These are phyloP conservation scores for Fusarium denticulatum DNA, from an alignment of 2,329 filamentous ascomycete species.

Conservation along the genomic window DNA sequence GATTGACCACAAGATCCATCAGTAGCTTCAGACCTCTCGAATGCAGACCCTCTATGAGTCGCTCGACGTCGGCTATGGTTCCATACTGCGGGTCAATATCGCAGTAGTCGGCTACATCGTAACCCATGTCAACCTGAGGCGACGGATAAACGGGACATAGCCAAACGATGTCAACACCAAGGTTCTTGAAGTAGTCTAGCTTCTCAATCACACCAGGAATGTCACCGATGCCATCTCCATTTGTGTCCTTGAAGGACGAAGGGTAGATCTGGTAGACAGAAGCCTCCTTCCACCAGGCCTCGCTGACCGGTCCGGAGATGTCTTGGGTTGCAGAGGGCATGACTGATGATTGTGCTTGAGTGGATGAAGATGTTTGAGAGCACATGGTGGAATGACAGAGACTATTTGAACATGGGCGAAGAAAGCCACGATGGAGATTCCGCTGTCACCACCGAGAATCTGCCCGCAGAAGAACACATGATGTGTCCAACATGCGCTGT, in stretches of 20 bases:
- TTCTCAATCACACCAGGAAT: constrained; percentile 69
- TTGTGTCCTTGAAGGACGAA: constrained; percentile 64
- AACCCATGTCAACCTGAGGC: constrained; percentile 76
- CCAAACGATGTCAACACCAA: constrained; percentile 75
- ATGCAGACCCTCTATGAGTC: constrained; percentile 67
- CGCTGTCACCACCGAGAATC: neutral
- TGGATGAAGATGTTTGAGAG: neutral
- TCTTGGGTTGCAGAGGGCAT: constrained; percentile 5
- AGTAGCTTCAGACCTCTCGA: constrained; percentile 73
- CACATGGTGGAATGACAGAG: neutral
- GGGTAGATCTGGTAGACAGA: constrained; percentile 60
- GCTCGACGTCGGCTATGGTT: constrained; percentile 72
- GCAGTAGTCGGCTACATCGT: constrained; percentile 75
- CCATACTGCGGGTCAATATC: constrained; percentile 72
- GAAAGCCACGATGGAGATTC: no score
- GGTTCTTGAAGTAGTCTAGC: constrained; percentile 67
- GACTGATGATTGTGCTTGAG: neutral
- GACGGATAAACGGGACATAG: constrained; percentile 71
- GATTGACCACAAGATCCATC: constrained; percentile 80
- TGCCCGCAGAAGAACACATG: neutral
- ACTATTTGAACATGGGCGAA: neutral
- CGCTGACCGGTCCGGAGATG: neutral
- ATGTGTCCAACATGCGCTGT: neutral
- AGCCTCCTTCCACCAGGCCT: constrained; percentile 65
- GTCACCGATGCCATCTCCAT: constrained; percentile 69